These are phyloP conservation scores for Xylaria sp. DNA, from an alignment of 2,329 filamentous ascomycete species.

Conservation along the genomic window DNA sequence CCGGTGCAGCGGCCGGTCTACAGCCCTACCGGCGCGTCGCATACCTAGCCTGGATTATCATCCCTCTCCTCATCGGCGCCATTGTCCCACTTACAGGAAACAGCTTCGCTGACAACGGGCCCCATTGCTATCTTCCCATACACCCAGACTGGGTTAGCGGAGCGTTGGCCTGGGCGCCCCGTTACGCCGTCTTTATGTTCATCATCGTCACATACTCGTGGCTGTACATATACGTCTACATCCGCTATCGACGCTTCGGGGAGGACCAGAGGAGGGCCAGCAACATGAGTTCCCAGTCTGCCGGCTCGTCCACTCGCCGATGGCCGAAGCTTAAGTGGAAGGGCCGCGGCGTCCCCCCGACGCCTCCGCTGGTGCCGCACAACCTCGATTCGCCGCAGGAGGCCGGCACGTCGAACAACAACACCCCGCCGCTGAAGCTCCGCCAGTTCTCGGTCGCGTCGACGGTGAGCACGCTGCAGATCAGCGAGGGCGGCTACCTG, in stretches of 20 bases:
- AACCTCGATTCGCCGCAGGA: slow-evolving; percentile 38
- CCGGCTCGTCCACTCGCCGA: slow-evolving; percentile 13
- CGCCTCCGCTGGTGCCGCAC: slow-evolving; percentile 43
- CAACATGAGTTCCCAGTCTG: slow-evolving; percentile 32
- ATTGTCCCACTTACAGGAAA: slow-evolving; percentile 49
- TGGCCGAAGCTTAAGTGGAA: neutral
- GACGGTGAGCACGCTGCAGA: slow-evolving; percentile 45
- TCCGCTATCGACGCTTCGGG: slow-evolving; percentile 56
- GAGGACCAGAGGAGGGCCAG: slow-evolving; percentile 47
- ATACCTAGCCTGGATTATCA: slow-evolving; percentile 65
- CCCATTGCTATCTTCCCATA: slow-evolving; percentile 73
- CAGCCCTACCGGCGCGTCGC: slow-evolving; percentile 73
- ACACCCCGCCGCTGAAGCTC: slow-evolving; percentile 19
- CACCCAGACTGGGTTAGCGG: slow-evolving; percentile 75
- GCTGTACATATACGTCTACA: slow-evolving; percentile 75
- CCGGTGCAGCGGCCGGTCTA: slow-evolving; percentile 69
- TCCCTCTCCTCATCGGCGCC: slow-evolving; percentile 68
- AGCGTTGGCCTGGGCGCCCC: slow-evolving; percentile 77
- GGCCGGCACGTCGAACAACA: neutral
- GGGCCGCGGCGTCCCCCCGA: slow-evolving; percentile 37
- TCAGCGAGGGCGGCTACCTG: slow-evolving; percentile 33
- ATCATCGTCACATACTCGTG: slow-evolving; percentile 74
- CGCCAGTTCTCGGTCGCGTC: slow-evolving; percentile 46
- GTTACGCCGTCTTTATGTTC: slow-evolving; percentile 73
- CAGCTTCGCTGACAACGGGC: slow-evolving; percentile 46